Evolutionary conservation across 2,329 filamentous ascomycete species (phyloP).

Genomic region (Fusarium sp.): DNA sequence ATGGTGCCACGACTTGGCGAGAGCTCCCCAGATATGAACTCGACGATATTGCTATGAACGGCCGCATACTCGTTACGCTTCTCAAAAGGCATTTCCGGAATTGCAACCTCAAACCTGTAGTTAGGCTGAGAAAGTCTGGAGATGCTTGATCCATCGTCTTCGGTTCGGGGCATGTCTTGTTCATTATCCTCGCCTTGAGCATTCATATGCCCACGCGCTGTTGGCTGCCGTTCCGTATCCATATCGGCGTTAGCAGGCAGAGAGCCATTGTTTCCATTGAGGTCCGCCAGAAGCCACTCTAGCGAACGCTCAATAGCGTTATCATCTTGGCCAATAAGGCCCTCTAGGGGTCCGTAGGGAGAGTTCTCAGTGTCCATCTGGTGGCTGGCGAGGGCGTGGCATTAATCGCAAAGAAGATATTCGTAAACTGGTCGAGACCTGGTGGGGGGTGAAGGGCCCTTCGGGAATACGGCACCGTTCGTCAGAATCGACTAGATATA

Average conservation of each 20-base stretch:
- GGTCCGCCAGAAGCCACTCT: conserved; percentile 5
- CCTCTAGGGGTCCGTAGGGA: conserved; percentile 9
- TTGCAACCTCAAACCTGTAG: conserved; percentile 43
- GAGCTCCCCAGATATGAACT: conserved; percentile 48
- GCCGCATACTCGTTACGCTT: conserved; percentile 44
- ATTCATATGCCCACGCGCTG: background rate
- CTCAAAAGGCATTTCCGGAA: conserved; percentile 43
- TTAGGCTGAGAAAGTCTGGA: background rate
- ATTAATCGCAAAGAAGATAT: background rate
- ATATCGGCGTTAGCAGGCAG: background rate
- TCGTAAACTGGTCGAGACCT: conserved; percentile 1
- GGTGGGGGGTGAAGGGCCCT: background rate
- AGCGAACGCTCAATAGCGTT: conserved; percentile 14
- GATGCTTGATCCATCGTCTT: background rate
- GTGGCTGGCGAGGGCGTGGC: conserved; percentile 1
- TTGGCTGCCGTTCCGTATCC: background rate
- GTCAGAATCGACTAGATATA: background rate
- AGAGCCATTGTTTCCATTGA: background rate
- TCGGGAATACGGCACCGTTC: background rate
- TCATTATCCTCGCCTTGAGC: background rate
- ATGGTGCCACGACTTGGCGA: conserved; percentile 36
- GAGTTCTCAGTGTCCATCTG: conserved; percentile 28
- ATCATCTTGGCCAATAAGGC: background rate
- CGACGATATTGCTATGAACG: conserved; percentile 50
- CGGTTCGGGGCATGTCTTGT: background rate